A percentile compares a stretch with the other conserved stretches of the same genome.
Evolutionary conservation across 108 stramenopile genomes (phyloP).

Genomic region (Fistulifera pelliculosa): DNA sequence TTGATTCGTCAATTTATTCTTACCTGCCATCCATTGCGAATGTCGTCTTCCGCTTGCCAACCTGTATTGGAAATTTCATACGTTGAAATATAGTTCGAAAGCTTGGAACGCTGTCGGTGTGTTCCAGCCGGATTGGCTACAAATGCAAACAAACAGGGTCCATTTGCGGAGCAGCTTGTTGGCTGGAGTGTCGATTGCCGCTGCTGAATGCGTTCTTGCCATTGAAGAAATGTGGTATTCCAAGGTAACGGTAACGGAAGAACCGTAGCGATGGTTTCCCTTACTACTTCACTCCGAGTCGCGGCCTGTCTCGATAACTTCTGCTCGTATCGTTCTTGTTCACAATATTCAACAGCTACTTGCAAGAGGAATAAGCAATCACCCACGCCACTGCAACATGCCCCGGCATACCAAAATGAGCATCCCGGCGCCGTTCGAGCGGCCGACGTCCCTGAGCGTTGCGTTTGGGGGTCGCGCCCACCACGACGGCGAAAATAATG

Average conservation of each 20-base stretch:
- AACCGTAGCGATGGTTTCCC: not conserved
- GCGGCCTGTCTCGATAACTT: too few species aligned
- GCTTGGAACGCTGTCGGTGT: not conserved
- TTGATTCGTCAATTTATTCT: too few species aligned
- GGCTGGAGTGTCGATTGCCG: not conserved
- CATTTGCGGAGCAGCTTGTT: not conserved
- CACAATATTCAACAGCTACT: constrained; percentile 15
- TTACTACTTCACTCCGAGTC: not conserved
- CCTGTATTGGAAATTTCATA: constrained; percentile 12
- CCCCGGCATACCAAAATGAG: constrained; percentile 28
- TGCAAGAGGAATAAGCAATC: constrained; percentile 17
- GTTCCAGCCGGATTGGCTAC: constrained; percentile 24
- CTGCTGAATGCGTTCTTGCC: not conserved
- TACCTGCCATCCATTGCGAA: constrained; percentile 30
- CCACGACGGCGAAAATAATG: constrained; percentile 40
- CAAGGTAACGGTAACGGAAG: not conserved
- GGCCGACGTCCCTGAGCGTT: too few species aligned
- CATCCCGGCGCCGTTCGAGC: constrained; percentile 4
- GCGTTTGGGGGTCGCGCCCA: constrained; percentile 15
- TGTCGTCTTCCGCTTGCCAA: constrained; percentile 43
- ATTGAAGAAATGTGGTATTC: not conserved
- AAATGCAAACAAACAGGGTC: constrained; percentile 25
- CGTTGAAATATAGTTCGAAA: not conserved
- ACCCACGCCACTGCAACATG: constrained; percentile 16
- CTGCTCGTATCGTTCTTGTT: constrained; percentile 4